phyloP scores from a whole-genome alignment of 495 filamentous ascomycete genomes.

The Aspergillus mulundensis region DNA sequence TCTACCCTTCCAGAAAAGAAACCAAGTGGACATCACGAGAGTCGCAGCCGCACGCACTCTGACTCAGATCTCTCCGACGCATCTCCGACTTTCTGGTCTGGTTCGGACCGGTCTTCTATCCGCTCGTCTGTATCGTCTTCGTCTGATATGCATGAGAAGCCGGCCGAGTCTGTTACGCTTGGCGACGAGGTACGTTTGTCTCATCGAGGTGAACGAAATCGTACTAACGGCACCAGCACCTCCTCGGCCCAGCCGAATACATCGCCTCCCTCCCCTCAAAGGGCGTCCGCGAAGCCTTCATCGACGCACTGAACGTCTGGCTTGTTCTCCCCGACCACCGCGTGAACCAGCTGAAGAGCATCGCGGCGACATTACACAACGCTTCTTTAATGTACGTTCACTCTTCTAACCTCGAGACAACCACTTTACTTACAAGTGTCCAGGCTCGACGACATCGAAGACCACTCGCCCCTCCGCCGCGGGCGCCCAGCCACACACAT shows the following conservation, averaged over 20 bases:
- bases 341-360: slow-evolving; percentile 14
- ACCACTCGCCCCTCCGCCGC: slow-evolving; percentile 34
- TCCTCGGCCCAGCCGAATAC: slow-evolving; percentile 13
- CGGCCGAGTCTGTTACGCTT: neutral
- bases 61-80: neutral
- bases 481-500: slow-evolving; percentile 32
- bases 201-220: neutral
- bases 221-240: neutral
- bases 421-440: slow-evolving; percentile 5
- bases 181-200: slow-evolving; percentile 7
- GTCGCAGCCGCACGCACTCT: neutral
- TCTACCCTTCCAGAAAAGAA: neutral
- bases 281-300: slow-evolving; percentile 16
- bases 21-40: neutral
- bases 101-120: neutral
- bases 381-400: slow-evolving; percentile 19
- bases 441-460: slow-evolving; percentile 41
- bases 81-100: slow-evolving; percentile 6
- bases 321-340: slow-evolving; percentile 5
- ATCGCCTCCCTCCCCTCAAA: slow-evolving; percentile 23
- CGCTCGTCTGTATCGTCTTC: slow-evolving; percentile 10
- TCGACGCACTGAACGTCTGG: slow-evolving; percentile 24
- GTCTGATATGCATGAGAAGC: neutral
- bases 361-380: slow-evolving; percentile 19
- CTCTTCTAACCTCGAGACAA: neutral